A percentile compares a stretch with the other conserved stretches of the same genome.
These are phyloP conservation scores for Fusarium hainanense DNA, from an alignment of 2,329 filamentous ascomycete genomes.

Conservation along the genomic window DNA sequence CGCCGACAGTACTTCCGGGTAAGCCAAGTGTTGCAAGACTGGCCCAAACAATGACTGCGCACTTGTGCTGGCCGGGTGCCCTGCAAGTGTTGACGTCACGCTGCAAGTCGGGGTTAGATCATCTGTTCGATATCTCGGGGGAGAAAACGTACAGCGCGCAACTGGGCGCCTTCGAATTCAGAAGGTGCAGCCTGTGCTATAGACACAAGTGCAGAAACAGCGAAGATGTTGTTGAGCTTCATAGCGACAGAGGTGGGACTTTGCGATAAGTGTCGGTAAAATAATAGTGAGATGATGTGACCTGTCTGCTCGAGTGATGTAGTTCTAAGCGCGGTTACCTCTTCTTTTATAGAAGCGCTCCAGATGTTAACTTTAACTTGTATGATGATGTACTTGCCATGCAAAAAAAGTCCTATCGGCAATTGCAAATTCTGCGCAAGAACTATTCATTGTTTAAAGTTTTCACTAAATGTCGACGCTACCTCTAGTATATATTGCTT, in stretches of 20 bases:
- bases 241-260: not conserved
- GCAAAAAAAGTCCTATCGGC: not conserved
- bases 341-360: not conserved
- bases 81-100: not conserved
- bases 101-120: not conserved
- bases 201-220: not conserved
- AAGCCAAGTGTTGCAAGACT: not conserved
- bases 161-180: not conserved
- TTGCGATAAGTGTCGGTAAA: not conserved
- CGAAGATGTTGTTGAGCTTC: not conserved
- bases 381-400: rapidly evolving
- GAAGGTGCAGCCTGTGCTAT: not conserved
- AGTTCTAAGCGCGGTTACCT: not conserved
- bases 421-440: not conserved
- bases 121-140: too few relatives aligned
- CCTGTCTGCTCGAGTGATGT: not conserved
- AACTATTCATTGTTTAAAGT: not conserved
- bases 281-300: not conserved
- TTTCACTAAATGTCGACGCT: not conserved
- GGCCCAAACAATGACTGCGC: not conserved
- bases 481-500: not conserved
- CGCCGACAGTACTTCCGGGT: not conserved
- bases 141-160: not conserved
- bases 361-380: rapidly evolving
- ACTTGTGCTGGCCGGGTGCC: not conserved